Base-by-base conservation (phyloP, 2,329 filamentous ascomycete species). In the Xylaria sp. region DNA sequence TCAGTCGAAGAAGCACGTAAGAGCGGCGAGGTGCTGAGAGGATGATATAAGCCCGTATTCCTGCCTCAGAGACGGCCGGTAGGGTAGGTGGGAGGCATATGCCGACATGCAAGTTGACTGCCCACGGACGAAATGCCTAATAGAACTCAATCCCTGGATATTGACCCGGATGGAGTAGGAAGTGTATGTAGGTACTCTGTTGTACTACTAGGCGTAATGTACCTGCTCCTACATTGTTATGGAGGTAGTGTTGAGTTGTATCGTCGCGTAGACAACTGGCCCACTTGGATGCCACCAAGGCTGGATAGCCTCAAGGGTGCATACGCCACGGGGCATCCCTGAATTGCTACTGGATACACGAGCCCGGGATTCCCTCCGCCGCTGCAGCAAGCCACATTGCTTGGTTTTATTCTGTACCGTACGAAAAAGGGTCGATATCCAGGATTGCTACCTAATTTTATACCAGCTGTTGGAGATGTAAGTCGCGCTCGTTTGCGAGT, bases 231-330 rank as follows among this genome's bases (percentile, higher is more conserved):
- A 31, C 28, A 31, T 31, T 31, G 9, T 31, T 5, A 31, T n/a
- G 28, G 5, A 15, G 15, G 45, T 47, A 28, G 45, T 46, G 23
- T 3, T n/a, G 21, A 25, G 43, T 19, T 15, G 23, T 21, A 12
- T 31, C 9, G 43, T 28, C 7, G 43, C n/a, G 43, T 31, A 28
- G 49, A 54, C 58, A 37, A 61, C 49, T 53, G 40, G 49, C 59
- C 50, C 46, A 45, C 59, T 51, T 51, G 53, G 21, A 47, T 55
- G 21, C 28, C n/a, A 53, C 47, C 53, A 56, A 56, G 57, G 57
- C 57, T 64, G 57, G 57, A 40, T 61, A 64, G 61, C 57, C 61
- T 60, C 57, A 63, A 53, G 40, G 49, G 46, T 60, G 45, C 57
- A 60, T 55, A 21, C 19, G 35, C 46, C 9, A 9, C 35, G 42